Evolutionary conservation across 495 filamentous ascomycete genomes (phyloP), one percentile per base, ranked within the genome.

Genomic region (Tuber indicum): DNA sequence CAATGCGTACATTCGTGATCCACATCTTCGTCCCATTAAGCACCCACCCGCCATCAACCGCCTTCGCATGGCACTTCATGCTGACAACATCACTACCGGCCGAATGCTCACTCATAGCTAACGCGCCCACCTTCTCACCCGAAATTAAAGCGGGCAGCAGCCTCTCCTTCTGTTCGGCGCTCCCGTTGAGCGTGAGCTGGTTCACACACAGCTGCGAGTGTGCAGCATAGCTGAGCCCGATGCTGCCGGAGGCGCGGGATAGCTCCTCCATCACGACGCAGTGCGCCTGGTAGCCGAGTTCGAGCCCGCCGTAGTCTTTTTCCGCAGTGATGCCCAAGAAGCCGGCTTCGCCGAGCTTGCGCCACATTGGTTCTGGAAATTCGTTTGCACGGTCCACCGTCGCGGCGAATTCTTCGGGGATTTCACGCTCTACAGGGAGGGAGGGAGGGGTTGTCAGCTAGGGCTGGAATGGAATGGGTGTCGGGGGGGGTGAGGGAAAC

Each of bases 11-110:
- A 82, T 99, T 99, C 43, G 96, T 99, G 78, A 99, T 99, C 96
- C 96, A 99, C 96, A 99, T 98, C 88, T 99, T 99, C 39, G 92
- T 93, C 21, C 96, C 96, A 79, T 93, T 93, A 74, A 99, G 87
- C 45, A 93, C 42, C 85, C 91, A 98, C 42, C 96, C 96, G 21
- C 94, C 94, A 79, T 97, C 93, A 23, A 91, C 91, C 62, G 87
- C 87, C 72, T 74, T 75, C 0, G 95, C 94, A 0, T 87, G 89
- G 32, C 91, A 96, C 83, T 93, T 93, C 96, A 99, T 99, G 84
- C 92, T 92, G 36, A 99, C 94, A 1, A 99, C 96, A 84, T 99
- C 96, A 70, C 91, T 93, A 4, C 96, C 96, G 2, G 96, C 91
- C 1, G 92, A 93, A 74, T 94, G 91, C 84, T 99, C 96, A 26